phyloP scores from a whole-genome alignment of 2,329 filamentous ascomycete genomes.

The Aspergillus udagawae region DNA sequence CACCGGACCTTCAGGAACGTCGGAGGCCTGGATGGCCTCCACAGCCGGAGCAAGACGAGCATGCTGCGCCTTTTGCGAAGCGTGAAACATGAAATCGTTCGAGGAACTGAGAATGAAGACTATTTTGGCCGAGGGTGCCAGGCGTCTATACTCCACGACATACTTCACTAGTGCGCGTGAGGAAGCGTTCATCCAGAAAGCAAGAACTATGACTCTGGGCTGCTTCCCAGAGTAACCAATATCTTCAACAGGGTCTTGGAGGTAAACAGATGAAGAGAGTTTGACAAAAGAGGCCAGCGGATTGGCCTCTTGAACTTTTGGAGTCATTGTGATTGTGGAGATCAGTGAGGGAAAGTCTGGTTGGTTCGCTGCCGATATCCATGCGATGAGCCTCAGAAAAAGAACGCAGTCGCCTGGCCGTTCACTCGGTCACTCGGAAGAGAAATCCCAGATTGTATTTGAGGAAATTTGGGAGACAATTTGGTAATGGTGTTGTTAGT shows the following conservation, averaged over 20 bases:
- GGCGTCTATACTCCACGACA: slow-evolving; percentile 39
- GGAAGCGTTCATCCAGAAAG: slow-evolving; percentile 48
- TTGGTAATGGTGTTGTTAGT: background rate
- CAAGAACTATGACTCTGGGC: slow-evolving; percentile 40
- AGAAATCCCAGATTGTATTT: background rate
- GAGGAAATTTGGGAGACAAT: background rate
- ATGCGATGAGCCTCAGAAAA: background rate
- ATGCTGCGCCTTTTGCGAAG: slow-evolving; percentile 20
- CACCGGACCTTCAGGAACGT: slow-evolving; percentile 23
- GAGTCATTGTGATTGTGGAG: slow-evolving; percentile 5
- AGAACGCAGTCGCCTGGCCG: background rate
- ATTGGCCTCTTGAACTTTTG: slow-evolving; percentile 1
- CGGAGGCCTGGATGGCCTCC: slow-evolving; percentile 27
- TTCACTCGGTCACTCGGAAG: background rate
- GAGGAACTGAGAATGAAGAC: slow-evolving; percentile 39
- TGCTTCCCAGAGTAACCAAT: slow-evolving; percentile 4
- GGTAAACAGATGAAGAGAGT: slow-evolving; percentile 37
- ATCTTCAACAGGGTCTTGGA: slow-evolving; percentile 29
- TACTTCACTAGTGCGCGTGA: slow-evolving; percentile 46
- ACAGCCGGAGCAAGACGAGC: slow-evolving; percentile 32
- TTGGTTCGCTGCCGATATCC: background rate
- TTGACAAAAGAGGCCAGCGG: slow-evolving; percentile 28
- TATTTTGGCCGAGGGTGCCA: slow-evolving; percentile 42
- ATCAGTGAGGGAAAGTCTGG: background rate
- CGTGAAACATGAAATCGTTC: slow-evolving; percentile 30